A percentile compares a stretch with the other conserved stretches of the same genome.
These are phyloP conservation scores for Populus ilicifolia DNA, from an alignment of 345 rosid species.

Conservation along the genomic window DNA sequence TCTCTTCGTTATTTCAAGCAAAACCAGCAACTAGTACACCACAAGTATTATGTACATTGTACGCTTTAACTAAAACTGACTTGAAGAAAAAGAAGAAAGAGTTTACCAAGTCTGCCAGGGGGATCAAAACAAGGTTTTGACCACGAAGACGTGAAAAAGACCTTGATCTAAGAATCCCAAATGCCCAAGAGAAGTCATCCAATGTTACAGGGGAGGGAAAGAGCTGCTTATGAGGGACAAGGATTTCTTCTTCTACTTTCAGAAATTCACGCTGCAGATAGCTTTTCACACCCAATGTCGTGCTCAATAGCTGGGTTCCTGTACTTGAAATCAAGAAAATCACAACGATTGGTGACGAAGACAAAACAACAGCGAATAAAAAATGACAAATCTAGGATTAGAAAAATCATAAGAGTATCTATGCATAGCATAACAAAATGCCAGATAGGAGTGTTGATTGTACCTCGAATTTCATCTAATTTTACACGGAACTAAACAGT, in stretches of 20 bases:
- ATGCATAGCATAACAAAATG: background rate
- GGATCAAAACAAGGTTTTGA: conserved; percentile 79
- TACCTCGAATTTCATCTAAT: background rate
- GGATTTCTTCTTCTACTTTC: conserved; percentile 60
- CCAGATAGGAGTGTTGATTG: background rate
- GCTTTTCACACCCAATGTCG: conserved; percentile 65
- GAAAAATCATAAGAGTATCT: background rate
- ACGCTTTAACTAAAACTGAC: background rate
- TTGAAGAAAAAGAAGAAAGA: background rate
- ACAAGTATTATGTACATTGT: too few species aligned
- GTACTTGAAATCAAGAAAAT: conserved; percentile 23
- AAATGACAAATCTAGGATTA: background rate
- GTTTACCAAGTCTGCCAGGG: conserved; percentile 85
- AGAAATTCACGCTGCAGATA: conserved; percentile 56
- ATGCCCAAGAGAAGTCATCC: conserved; percentile 83
- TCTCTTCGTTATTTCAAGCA: background rate
- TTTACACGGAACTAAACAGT: background rate
- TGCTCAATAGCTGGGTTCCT: conserved; percentile 76
- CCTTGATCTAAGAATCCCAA: conserved; percentile 81
- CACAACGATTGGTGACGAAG: conserved; percentile 5
- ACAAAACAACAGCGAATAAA: conserved; percentile 1
- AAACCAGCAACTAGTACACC: background rate
- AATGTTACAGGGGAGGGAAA: conserved; percentile 62
- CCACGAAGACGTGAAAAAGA: conserved; percentile 88
- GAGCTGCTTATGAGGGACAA: conserved; percentile 51